Conservation (phyloP, 148 eudicot species). For the Rhododendron ovatum region DNA sequence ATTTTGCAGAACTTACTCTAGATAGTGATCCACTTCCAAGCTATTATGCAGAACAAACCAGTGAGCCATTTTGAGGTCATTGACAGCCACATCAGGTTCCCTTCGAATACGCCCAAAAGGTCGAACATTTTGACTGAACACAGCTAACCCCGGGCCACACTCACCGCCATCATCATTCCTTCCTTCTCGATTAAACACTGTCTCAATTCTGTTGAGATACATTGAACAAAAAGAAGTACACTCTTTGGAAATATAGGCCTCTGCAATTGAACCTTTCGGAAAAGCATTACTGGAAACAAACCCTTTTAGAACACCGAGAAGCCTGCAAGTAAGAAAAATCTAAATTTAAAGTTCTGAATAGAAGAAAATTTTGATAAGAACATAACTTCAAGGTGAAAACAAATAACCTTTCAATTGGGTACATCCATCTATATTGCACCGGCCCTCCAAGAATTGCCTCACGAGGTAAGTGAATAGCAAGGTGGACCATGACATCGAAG, state of each 20-base stretch:
- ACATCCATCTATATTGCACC: not conserved
- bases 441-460: not conserved
- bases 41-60: not conserved
- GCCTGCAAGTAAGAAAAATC: not conserved
- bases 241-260: not conserved
- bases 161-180: not conserved
- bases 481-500: not conserved
- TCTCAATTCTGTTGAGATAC: not conserved
- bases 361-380: too few relatives aligned
- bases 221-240: not conserved
- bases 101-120: not conserved
- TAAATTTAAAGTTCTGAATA: too few relatives aligned
- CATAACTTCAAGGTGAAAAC: too few relatives aligned
- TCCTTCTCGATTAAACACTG: not conserved
- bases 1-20: not conserved
- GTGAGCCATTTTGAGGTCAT: not conserved
- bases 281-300: not conserved
- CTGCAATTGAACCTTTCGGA: not conserved
- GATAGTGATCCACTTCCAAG: not conserved
- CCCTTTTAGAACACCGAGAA: not conserved
- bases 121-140: not conserved
- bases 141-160: not conserved
- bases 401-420: not conserved
- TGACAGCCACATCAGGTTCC: not conserved
- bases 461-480: not conserved